phyloP scores from a whole-genome alignment of 768 basidiomycete genomes.

The Pholiota conissans region DNA sequence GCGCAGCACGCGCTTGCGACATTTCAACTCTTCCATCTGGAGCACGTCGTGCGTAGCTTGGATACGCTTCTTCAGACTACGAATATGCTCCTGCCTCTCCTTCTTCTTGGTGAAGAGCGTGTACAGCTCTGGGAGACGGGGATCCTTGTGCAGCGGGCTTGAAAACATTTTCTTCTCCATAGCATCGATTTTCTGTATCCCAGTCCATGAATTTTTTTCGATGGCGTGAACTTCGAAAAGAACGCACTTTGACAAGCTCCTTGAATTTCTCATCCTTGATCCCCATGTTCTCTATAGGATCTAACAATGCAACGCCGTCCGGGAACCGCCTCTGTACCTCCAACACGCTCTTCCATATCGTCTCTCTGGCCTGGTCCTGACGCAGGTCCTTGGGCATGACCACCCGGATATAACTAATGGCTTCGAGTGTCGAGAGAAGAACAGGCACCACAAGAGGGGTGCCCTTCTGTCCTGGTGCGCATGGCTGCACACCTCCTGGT shows the following conservation, averaged over 20 bases:
- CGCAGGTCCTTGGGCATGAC: constrained; percentile 90
- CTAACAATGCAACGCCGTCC: constrained; percentile 81
- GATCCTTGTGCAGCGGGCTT: constrained; percentile 77
- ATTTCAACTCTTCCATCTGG: constrained; percentile 95
- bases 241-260: constrained; percentile 72
- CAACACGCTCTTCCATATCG: constrained; percentile 84
- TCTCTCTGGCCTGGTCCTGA: constrained; percentile 71
- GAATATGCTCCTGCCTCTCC: constrained; percentile 64
- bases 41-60: constrained; percentile 89
- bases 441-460: constrained; percentile 87
- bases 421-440: constrained; percentile 81
- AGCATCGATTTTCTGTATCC: constrained; percentile 78
- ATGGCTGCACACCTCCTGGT: constrained; percentile 76
- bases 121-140: constrained; percentile 79
- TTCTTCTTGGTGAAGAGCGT: constrained; percentile 78
- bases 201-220: background rate
- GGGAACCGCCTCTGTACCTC: constrained; percentile 94
- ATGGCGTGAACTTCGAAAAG: constrained; percentile 13
- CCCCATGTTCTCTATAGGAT: constrained; percentile 93
- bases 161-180: constrained; percentile 86
- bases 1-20: constrained; percentile 90
- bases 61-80: constrained; percentile 81
- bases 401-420: constrained; percentile 84
- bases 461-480: constrained; percentile 69
- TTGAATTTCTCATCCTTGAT: constrained; percentile 95